Conservation (phyloP, 148 eudicot species). For the Nyssa sinensis region DNA sequence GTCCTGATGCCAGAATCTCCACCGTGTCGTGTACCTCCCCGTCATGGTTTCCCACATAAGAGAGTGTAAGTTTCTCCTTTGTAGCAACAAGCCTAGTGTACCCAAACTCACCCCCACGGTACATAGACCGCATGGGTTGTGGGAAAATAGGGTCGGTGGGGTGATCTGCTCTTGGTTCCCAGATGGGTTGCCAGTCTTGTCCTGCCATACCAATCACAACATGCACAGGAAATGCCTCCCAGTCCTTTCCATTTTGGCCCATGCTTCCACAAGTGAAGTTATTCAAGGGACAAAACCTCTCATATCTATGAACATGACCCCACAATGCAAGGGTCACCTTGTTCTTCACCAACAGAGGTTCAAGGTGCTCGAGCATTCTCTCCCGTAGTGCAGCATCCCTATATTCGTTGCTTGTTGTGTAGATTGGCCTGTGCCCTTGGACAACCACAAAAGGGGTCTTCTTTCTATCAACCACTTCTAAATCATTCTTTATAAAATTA, state of each 20-base stretch:
- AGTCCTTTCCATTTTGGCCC: slow-evolving; percentile 34
- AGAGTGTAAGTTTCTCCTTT: slow-evolving; percentile 72
- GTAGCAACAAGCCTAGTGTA: slow-evolving; percentile 78
- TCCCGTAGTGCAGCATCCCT: slow-evolving; percentile 58
- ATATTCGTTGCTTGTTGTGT: slow-evolving; percentile 70
- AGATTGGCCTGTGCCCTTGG: slow-evolving; percentile 99
- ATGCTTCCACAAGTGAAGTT: slow-evolving; percentile 70
- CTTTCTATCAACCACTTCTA: slow-evolving; percentile 68
- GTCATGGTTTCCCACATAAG: slow-evolving; percentile 93
- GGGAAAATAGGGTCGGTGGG: slow-evolving; percentile 63
- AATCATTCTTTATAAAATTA: slow-evolving; percentile 70
- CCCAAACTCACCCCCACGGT: slow-evolving; percentile 89
- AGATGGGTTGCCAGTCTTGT: slow-evolving; percentile 91
- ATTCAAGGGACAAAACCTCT: slow-evolving; percentile 88
- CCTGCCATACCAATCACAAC: slow-evolving; percentile 97
- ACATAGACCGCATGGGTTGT: slow-evolving; percentile 65
- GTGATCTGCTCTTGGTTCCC: slow-evolving; percentile 81
- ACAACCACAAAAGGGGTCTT: slow-evolving; percentile 91
- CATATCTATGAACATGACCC: slow-evolving; percentile 96
- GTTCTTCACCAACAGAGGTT: slow-evolving; percentile 78
- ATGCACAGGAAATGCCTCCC: slow-evolving; percentile 65
- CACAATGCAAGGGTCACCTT: slow-evolving; percentile 89
- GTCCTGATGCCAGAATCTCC: slow-evolving; percentile 74
- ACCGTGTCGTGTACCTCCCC: slow-evolving; percentile 93
- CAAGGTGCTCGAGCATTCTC: slow-evolving; percentile 60